These are phyloP conservation scores for Penicillium sp. DNA, from an alignment of 2,329 filamentous ascomycete species.

Conservation along the genomic window DNA sequence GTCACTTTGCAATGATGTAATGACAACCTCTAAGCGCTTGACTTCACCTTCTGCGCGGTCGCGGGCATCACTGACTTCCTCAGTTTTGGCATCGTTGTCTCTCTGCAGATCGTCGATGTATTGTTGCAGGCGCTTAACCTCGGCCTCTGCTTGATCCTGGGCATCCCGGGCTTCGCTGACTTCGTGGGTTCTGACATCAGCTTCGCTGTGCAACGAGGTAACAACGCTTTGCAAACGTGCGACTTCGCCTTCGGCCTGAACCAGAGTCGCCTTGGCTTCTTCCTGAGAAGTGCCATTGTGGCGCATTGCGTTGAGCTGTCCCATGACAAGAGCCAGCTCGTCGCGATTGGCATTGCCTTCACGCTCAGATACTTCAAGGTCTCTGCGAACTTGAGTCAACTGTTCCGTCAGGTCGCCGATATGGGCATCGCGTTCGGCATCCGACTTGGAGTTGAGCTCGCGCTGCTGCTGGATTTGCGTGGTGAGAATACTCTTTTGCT, in stretches of 20 bases:
- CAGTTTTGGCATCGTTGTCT: constrained; percentile 25
- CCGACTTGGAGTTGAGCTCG: constrained; percentile 84
- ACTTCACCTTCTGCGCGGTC: constrained; percentile 19
- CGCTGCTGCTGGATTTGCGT: constrained; percentile 94
- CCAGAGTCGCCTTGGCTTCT: constrained; percentile 31
- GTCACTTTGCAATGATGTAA: constrained; percentile 19
- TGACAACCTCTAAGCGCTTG: constrained; percentile 14
- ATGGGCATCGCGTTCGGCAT: constrained; percentile 56
- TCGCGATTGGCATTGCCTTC: constrained; percentile 42
- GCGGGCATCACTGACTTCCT: constrained; percentile 16
- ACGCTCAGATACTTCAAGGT: constrained; percentile 56
- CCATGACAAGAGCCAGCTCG: constrained; percentile 44
- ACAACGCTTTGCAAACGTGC: constrained; percentile 53
- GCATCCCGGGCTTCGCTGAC: constrained; percentile 25
- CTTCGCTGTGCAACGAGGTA: constrained; percentile 42
- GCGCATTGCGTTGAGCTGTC: constrained; percentile 46
- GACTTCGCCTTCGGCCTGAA: constrained; percentile 34
- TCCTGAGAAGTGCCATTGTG: constrained; percentile 39
- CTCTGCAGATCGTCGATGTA: constrained; percentile 51
- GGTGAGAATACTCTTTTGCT: constrained; percentile 85
- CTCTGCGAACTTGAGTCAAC: constrained; percentile 62
- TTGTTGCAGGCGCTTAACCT: constrained; percentile 39
- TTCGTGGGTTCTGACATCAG: constrained; percentile 27
- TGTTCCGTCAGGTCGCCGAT: constrained; percentile 49
- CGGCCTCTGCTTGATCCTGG: constrained; percentile 21